Evolutionary conservation across 2,329 filamentous ascomycete genomes (phyloP), one percentile per base, ranked within the genome.

Genomic region (Talaromyces sp.): DNA sequence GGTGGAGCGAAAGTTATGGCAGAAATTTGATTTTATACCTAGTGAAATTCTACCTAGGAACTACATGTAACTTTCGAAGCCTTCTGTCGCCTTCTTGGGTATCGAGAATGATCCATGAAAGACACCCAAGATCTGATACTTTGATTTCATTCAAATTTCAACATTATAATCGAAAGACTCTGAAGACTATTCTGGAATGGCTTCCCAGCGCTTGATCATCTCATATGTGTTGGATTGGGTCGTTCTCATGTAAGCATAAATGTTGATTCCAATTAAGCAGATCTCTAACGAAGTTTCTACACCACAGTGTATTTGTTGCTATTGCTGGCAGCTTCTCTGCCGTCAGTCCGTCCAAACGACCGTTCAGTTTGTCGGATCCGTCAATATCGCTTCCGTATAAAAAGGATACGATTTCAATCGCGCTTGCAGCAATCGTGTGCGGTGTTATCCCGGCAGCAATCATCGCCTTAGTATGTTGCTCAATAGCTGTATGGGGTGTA

Each of bases 351-450:
- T 39, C 52, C 31, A 57, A 57, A 39, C 52, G 52, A 39, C 52
- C 52, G 14, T 39, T 57, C 33, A 37, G n/a, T 33, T 33, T 57
- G 8, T 33, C 52, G 52, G 33, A 57, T 57, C 52, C 27, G 10
- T 57, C 52, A 39, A 57, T 57, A 19, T 57, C 52, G 8, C 52
- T 57, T 39, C 52, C 52, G 24, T 57, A 57, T 57, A 39, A 57
- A n/a, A 73, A 89, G 24, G 91, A 97, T 72, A 92, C 88, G 2
- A 88, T 97, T 16, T 85, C 88, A 0, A 85, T 85, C 6, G 84
- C 81, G 70, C 81, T 90, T 8, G 82, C 95, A 14, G 76, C 88
- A 16, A 73, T 92, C 19, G 82, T 89, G 66, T 83, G 83, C 52
- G 79, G 90, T 27, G 74, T 87, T 41, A 82, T 85, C 0, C 93